These are phyloP conservation scores for Aspergillus aculeatinus DNA, from an alignment of 2,329 filamentous ascomycete species.

Conservation along the genomic window DNA sequence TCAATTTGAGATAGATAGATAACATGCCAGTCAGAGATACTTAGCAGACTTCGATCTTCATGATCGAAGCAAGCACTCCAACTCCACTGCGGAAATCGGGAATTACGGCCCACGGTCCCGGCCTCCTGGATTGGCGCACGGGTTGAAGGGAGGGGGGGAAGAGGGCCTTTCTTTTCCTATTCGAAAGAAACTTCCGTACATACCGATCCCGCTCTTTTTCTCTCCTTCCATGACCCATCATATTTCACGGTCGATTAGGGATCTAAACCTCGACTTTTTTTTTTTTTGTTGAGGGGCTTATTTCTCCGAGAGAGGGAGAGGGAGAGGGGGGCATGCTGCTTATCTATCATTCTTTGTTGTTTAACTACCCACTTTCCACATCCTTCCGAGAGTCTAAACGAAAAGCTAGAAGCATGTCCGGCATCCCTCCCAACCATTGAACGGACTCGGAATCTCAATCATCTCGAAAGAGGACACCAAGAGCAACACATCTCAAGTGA, in stretches of 20 bases:
- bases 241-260: constrained; percentile 12
- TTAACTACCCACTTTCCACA: constrained; percentile 1
- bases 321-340: background rate
- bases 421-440: background rate
- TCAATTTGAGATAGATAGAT: background rate
- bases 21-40: background rate
- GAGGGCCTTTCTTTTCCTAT: constrained; percentile 7
- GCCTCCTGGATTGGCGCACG: constrained; percentile 18
- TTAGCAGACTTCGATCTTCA: background rate
- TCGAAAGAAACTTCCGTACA: constrained; percentile 19
- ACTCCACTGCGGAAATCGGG: background rate
- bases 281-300: background rate
- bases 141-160: constrained; percentile 7
- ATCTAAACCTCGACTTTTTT: background rate
- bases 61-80: background rate
- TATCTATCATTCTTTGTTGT: constrained; percentile 1
- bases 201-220: constrained; percentile 6
- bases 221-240: constrained; percentile 19
- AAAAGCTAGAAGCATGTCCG: background rate
- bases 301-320: constrained; percentile 7
- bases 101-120: constrained; percentile 8
- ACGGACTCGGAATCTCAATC: background rate
- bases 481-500: background rate
- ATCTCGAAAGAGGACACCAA: background rate
- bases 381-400: background rate